These are phyloP conservation scores for Orobanche coerulescens DNA, from an alignment of 257 asterid genomes.

Conservation along the genomic window DNA sequence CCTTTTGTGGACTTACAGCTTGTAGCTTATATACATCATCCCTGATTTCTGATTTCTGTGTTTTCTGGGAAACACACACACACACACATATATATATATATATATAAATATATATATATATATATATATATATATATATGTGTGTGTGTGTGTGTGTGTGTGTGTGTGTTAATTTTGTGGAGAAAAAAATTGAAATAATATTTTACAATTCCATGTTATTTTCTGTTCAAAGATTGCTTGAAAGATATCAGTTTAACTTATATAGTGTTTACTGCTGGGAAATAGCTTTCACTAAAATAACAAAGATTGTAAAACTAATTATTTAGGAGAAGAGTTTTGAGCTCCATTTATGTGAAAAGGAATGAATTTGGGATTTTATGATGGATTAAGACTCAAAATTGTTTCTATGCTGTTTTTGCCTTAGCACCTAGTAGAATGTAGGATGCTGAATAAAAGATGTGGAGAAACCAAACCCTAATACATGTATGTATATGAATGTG, in stretches of 20 bases:
- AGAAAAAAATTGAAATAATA: background rate
- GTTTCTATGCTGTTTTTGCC: background rate
- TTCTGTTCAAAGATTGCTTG: background rate
- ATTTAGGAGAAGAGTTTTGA: too few species aligned
- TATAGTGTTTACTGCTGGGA: too few species aligned
- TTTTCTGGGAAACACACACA: too few species aligned
- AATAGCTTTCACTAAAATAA: too few species aligned
- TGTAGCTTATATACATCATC: constrained; percentile 4
- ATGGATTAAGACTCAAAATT: background rate
- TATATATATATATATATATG: too few species aligned
- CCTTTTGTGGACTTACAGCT: too few species aligned
- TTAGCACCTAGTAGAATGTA: background rate
- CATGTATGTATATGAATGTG: too few species aligned
- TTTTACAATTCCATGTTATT: background rate
- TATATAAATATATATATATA: too few species aligned
- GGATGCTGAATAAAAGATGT: constrained; percentile 1
- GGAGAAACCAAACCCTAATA: background rate
- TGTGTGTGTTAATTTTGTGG: constrained; percentile 2
- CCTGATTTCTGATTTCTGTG: background rate
- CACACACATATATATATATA: too few species aligned
- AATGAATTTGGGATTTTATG: background rate
- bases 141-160: too few species aligned
- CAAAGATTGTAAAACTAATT: too few species aligned
- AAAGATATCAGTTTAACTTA: too few species aligned
- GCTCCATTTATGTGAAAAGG: background rate